phyloP scores from a whole-genome alignment of 805 yeast genomes.

The Candida incommunis region DNA sequence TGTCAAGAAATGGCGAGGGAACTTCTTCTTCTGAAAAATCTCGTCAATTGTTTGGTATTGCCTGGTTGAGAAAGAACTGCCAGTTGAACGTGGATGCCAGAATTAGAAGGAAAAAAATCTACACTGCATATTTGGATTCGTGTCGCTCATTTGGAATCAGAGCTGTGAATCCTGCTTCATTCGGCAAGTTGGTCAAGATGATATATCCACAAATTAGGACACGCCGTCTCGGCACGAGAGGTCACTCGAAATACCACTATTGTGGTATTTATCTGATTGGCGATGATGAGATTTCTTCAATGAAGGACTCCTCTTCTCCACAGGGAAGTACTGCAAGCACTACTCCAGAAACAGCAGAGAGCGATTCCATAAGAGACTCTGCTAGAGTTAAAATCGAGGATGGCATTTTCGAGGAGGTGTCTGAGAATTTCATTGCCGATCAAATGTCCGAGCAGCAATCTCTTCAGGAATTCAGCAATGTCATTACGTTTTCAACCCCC shows the following conservation, averaged over 20 bases:
- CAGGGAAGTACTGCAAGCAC: slow-evolving; percentile 4
- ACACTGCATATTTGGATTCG: slow-evolving; percentile 45
- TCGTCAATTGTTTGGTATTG: slow-evolving; percentile 64
- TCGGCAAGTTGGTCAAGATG: slow-evolving; percentile 59
- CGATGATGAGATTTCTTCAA: slow-evolving; percentile 14
- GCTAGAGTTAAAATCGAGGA: too few relatives aligned
- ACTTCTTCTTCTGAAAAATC: slow-evolving; percentile 17
- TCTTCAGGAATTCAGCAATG: not conserved
- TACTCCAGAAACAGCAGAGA: not conserved
- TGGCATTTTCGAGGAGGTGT: too few relatives aligned
- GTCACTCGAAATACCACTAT: slow-evolving; percentile 74
- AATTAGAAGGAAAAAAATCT: slow-evolving; percentile 53
- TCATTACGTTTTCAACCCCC: slow-evolving; percentile 22
- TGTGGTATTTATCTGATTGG: slow-evolving; percentile 50
- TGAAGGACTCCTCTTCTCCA: slow-evolving; percentile 18
- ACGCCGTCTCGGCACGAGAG: slow-evolving; percentile 68
- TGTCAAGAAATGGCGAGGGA: not conserved
- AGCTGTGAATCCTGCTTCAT: slow-evolving; percentile 60
- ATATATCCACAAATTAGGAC: slow-evolving; percentile 56
- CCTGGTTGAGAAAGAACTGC: slow-evolving; percentile 62
- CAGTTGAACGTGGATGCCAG: slow-evolving; percentile 34
- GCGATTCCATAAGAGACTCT: not conserved
- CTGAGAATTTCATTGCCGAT: too few relatives aligned
- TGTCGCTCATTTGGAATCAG: slow-evolving; percentile 41
- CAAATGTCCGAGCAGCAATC: too few relatives aligned